Conservation (phyloP, 768 basidiomycete species). For the Amanita exitialis region DNA sequence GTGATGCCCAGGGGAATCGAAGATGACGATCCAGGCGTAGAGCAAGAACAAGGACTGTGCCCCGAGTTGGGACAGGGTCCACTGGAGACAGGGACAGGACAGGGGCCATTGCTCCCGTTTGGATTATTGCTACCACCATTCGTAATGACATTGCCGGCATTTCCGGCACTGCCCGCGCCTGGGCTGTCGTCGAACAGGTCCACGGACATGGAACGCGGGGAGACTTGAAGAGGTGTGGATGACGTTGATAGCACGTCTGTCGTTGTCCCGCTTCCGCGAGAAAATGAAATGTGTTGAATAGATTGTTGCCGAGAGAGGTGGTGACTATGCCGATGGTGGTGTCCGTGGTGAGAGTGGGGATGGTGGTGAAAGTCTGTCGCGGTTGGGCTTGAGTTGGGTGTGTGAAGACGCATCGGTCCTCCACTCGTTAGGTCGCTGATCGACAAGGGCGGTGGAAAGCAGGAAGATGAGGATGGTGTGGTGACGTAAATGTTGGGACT, state of each 20-base stretch:
- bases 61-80: neutral
- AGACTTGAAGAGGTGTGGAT: conserved; percentile 28
- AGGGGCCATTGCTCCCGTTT: neutral
- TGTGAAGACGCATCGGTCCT: conserved; percentile 29
- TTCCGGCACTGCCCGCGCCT: neutral
- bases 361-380: conserved; percentile 27
- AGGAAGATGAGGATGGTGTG: conserved; percentile 36
- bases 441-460: conserved; percentile 33
- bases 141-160: conserved; percentile 6
- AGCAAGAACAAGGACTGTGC: neutral
- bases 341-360: conserved; percentile 22
- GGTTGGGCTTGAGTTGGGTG: conserved; percentile 44
- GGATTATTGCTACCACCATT: neutral
- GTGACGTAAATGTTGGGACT: conserved; percentile 70
- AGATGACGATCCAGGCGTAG: neutral
- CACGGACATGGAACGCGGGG: conserved; percentile 32
- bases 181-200: conserved; percentile 32
- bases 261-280: conserved; percentile 9
- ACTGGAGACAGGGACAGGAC: neutral
- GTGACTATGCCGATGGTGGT: conserved; percentile 26
- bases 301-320: conserved; percentile 48
- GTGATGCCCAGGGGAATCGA: neutral
- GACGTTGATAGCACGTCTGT: conserved; percentile 16
- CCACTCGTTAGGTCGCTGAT: conserved; percentile 23
- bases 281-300: conserved; percentile 43